These are phyloP conservation scores for Rhynchospora pubera DNA, from an alignment of 176 grass and related monocot genomes.

Conservation along the genomic window DNA sequence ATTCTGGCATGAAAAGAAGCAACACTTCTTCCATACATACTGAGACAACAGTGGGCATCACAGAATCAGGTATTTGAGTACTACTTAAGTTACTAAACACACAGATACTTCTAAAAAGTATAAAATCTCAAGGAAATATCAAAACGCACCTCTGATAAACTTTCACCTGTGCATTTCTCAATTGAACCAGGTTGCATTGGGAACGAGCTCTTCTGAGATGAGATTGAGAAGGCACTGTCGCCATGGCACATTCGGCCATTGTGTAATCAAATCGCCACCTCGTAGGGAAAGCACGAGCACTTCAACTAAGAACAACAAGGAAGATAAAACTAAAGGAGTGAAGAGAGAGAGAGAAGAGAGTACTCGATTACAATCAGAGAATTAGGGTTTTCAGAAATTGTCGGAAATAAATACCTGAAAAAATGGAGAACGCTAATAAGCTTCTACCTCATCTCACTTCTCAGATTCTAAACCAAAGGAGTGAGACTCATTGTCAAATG, in stretches of 20 bases:
- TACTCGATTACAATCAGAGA: neutral
- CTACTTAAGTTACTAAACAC: neutral
- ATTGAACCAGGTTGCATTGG: neutral
- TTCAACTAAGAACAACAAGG: neutral
- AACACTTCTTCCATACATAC: no score
- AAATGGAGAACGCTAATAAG: neutral
- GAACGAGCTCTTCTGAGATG: slow-evolving; percentile 27
- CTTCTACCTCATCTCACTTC: slow-evolving; percentile 8
- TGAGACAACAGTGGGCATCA: no score
- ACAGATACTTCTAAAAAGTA: neutral
- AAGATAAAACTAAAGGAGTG: neutral
- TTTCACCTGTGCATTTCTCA: neutral
- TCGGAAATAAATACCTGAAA: neutral
- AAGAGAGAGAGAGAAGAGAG: neutral
- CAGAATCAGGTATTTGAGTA: neutral
- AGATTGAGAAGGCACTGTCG: slow-evolving; percentile 30
- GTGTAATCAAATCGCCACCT: neutral
- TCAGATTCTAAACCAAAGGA: no score
- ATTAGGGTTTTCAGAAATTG: neutral
- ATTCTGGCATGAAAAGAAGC: no score
- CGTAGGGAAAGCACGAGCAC: neutral
- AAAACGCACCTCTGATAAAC: neutral
- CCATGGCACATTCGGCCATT: slow-evolving; percentile 56
- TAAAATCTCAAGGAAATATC: neutral
- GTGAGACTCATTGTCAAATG: neutral